Evolutionary conservation across 2,329 filamentous ascomycete species (phyloP).

Genomic region (Coniochaeta sp.): DNA sequence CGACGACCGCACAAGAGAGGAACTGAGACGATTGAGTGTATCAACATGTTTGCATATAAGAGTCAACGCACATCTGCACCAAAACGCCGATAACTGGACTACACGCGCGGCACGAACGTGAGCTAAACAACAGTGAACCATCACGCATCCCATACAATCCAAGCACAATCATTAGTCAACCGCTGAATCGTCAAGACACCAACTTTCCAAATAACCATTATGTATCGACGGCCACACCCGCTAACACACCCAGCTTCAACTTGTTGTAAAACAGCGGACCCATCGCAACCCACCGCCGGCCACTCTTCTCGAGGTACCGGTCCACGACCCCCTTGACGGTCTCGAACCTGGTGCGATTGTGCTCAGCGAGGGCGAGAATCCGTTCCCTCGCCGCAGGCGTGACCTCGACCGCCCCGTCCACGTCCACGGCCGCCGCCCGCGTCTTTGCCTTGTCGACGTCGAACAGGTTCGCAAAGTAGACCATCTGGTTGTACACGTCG

Average conservation of each 20-base stretch:
- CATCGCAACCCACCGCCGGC: constrained; percentile 90
- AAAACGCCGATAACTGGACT: not conserved
- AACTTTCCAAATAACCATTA: not conserved
- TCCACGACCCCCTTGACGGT: constrained; percentile 74
- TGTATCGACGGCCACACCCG: not conserved
- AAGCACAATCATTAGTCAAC: not conserved
- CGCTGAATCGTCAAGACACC: not conserved
- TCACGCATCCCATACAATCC: not conserved
- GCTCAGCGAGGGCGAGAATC: constrained; percentile 65
- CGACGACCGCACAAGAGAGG: not conserved
- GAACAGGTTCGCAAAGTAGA: constrained; percentile 80
- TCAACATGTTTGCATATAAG: not conserved
- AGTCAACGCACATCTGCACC: not conserved
- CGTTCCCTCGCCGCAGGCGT: constrained; percentile 50
- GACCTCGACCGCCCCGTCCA: constrained; percentile 19
- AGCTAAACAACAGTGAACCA: not conserved
- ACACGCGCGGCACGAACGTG: not conserved
- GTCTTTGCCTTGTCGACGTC: constrained; percentile 76
- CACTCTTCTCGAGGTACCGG: constrained; percentile 80
- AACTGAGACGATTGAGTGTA: not conserved
- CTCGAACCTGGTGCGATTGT: constrained; percentile 73
- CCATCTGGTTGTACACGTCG: constrained; percentile 86
- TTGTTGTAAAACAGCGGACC: constrained; percentile 73
- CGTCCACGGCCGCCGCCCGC: constrained; percentile 32
- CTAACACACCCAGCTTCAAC: constrained; percentile 38